These are phyloP conservation scores for Helianthus annuus DNA, from an alignment of 129 eudicot genomes.

Conservation along the genomic window DNA sequence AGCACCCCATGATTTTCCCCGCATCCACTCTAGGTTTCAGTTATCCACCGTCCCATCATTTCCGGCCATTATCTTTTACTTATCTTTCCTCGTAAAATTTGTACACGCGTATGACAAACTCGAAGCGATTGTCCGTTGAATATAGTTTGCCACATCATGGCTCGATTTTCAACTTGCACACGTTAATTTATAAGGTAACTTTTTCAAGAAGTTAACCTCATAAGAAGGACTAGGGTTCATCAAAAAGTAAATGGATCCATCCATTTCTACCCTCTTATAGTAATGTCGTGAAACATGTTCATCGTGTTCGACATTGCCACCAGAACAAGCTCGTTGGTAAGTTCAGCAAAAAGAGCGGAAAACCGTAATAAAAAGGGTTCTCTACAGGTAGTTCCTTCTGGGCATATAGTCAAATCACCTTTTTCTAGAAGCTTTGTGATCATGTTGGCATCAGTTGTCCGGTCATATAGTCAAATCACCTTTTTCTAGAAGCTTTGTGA, in stretches of 20 bases:
- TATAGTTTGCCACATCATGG: conserved; percentile 67
- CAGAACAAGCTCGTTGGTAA: conserved; percentile 57
- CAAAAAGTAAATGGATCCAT: conserved; percentile 75
- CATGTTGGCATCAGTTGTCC: conserved; percentile 51
- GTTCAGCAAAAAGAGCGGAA: conserved; percentile 65
- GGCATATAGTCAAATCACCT: conserved; percentile 69
- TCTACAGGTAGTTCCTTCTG: conserved; percentile 76
- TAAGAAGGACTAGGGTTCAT: conserved; percentile 82
- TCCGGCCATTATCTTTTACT: conserved; percentile 73
- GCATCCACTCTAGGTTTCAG: conserved; percentile 31
- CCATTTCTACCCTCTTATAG: conserved; percentile 76
- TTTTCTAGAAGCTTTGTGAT: conserved; percentile 48
- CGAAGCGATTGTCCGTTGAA: conserved; percentile 58
- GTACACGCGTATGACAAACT: conserved; percentile 71
- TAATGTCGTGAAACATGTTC: conserved; percentile 77
- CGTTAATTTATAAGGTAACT: conserved; percentile 52
- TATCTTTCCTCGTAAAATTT: conserved; percentile 65
- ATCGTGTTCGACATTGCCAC: conserved; percentile 60
- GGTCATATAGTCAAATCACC: conserved; percentile 61
- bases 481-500: conserved; percentile 46
- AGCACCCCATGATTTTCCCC: conserved; percentile 46
- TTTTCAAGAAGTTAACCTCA: conserved; percentile 66
- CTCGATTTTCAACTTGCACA: conserved; percentile 56
- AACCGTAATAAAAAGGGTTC: conserved; percentile 71
- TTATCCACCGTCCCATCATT: conserved; percentile 59